These are phyloP conservation scores for Euryodendron excelsum DNA, from an alignment of 148 eudicot species.

Conservation along the genomic window DNA sequence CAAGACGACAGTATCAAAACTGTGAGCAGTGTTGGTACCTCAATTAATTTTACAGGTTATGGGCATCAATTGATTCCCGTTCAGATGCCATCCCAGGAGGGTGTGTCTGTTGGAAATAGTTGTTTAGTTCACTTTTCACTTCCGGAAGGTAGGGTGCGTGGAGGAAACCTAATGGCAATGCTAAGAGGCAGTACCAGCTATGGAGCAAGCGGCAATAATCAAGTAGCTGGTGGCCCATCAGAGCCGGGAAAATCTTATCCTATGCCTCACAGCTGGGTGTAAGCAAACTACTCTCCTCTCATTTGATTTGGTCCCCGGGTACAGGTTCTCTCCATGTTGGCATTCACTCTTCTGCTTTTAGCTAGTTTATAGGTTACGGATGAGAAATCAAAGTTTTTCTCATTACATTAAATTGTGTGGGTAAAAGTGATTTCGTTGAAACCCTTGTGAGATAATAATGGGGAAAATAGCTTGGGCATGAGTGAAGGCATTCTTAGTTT, in stretches of 20 bases:
- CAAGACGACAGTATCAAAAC: not conserved
- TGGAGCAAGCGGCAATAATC: conserved; percentile 13
- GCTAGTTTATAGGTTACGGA: not conserved
- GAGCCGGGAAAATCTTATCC: conserved; percentile 14
- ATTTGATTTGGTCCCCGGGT: not conserved
- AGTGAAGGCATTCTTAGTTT: not conserved
- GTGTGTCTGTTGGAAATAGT: conserved; percentile 8
- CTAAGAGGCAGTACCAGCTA: conserved; percentile 24
- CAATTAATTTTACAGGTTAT: conserved; percentile 9
- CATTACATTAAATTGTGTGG: conserved; percentile 1
- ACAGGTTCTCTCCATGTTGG: not conserved
- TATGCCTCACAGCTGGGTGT: conserved; percentile 27
- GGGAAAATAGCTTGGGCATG: not conserved
- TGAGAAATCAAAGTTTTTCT: conserved; percentile 7
- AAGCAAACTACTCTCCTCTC: not conserved
- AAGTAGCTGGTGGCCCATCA: conserved; percentile 11
- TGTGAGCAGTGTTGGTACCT: not conserved
- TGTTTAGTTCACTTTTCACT: conserved; percentile 24
- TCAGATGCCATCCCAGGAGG: conserved; percentile 13
- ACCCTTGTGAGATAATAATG: not conserved
- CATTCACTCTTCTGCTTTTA: not conserved
- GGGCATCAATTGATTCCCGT: conserved; percentile 11
- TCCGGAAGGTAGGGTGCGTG: conserved; percentile 76
- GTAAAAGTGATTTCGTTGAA: not conserved
- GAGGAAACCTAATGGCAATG: conserved; percentile 70